Conservation (phyloP, 75 land plant species). For the Ceratopteris richardii region DNA sequence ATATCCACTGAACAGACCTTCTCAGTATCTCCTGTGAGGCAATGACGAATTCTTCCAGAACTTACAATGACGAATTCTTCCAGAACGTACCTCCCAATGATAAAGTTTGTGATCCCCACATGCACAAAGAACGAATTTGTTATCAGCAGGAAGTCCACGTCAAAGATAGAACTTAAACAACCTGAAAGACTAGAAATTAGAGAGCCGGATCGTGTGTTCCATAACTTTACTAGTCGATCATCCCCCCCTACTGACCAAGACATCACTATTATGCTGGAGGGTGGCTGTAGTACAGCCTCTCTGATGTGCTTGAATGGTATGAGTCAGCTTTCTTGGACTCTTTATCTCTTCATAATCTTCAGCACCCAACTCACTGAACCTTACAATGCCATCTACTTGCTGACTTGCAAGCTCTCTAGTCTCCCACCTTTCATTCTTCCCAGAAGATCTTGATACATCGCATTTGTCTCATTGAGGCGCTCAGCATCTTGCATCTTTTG, state of each 20-base stretch:
- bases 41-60: conserved; percentile 72
- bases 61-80: no score
- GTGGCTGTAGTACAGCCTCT: conserved; percentile 65
- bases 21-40: conserved; percentile 81
- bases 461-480: conserved; percentile 89
- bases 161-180: conserved; percentile 73
- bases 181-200: conserved; percentile 43
- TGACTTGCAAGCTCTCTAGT: conserved; percentile 66
- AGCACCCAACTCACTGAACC: conserved; percentile 73
- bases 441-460: conserved; percentile 75
- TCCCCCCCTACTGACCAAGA: conserved; percentile 76
- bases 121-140: conserved; percentile 68
- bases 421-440: conserved; percentile 44
- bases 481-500: conserved; percentile 97
- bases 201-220: conserved; percentile 62
- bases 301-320: conserved; percentile 64
- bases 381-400: conserved; percentile 89
- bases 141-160: conserved; percentile 69
- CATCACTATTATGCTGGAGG: conserved; percentile 49
- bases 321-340: conserved; percentile 48
- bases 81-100: conserved; percentile 73
- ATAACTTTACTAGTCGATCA: conserved; percentile 58
- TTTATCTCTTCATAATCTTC: conserved; percentile 52
- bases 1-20: conserved; percentile 87
- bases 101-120: conserved; percentile 73